These are phyloP conservation scores for Domatiomyces globalis DNA, from an alignment of 2,329 filamentous ascomycete genomes.

Conservation along the genomic window DNA sequence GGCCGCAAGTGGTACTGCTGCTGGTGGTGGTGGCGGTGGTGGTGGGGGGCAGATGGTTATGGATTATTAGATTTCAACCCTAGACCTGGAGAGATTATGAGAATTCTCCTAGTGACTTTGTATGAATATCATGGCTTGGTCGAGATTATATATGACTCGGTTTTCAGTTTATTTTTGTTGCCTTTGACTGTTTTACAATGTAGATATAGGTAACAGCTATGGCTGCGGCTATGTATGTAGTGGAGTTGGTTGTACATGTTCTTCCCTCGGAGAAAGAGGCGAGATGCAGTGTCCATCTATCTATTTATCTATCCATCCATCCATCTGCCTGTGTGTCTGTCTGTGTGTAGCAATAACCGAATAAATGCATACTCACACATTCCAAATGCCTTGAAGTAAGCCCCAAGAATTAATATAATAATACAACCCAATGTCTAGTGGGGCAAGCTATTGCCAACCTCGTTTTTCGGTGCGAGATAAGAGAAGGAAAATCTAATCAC, in stretches of 20 bases:
- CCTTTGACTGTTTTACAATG: neutral
- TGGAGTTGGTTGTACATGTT: neutral
- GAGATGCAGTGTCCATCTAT: neutral
- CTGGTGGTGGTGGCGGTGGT: conserved; percentile 1
- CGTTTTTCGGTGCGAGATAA: neutral
- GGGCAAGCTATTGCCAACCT: neutral
- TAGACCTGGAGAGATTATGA: neutral
- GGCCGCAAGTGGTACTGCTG: conserved; percentile 1
- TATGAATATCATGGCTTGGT: neutral
- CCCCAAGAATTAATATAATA: too few relatives aligned
- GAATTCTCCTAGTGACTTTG: neutral
- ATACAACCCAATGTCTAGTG: conserved; percentile 6
- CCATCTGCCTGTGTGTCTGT: too few relatives aligned
- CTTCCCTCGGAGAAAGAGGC: neutral
- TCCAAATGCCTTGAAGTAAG: too few relatives aligned
- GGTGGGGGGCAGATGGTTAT: conserved; percentile 11
- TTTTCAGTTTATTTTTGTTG: neutral
- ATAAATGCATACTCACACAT: too few relatives aligned
- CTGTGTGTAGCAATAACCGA: too few relatives aligned
- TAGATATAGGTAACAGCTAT: neutral
- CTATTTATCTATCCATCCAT: too few relatives aligned
- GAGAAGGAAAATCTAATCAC: conserved; percentile 34
- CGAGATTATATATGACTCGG: neutral
- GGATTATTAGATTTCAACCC: conserved; percentile 11
- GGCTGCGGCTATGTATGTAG: neutral